Evolutionary conservation across 768 basidiomycete species (phyloP), one percentile per base, ranked within the genome.

Genomic region (Coprinellus aureogranulatus): DNA sequence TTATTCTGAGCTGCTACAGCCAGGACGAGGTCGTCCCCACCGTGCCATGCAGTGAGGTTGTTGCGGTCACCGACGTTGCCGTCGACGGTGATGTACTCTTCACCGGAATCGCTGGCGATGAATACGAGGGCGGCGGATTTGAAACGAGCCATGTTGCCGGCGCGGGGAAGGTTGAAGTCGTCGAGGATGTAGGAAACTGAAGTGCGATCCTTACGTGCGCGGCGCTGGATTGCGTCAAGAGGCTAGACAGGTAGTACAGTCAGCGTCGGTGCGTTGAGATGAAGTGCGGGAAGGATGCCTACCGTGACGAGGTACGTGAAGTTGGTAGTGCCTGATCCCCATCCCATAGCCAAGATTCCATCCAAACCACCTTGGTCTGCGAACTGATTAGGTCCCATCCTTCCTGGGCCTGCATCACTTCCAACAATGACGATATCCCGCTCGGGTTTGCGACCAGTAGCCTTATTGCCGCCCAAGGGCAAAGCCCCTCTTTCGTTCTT

Each of bases 321-420:
- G 63, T 85, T 82, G 12, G 83, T 78, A 0, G 93, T 91, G 4
- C 92, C 92, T 49, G 87, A 89, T 37, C 92, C 94, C 94, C 94
- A 97, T 16, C 93, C 93, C 87, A 94, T 88, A 9, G 92, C 92
- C 22, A 97, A 78, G 16, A 89, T 78, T 10, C 92, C 92, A 48
- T 80, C 82, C 28, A 75, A 72, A 25, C 86, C 85, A 48, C 81
- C 84, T 62, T 80, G 82, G 60, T 92, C 88, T 9, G 71, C 22
- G 53, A 84, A 91, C 53, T 84, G 79, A 64, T 92, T 93, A 0
- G 91, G 88, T 0, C 92, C 92, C 27, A 77, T 71, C 41, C 63
- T 71, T 22, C 83, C 81, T 1, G 89, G 88, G 5, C 83, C 89
- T 4, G 82, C 82, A 61, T 83, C 81, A 59, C 83, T 83, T 22